Base-by-base conservation (phyloP, 106 monocot species). In the Iris macrosiphon region DNA sequence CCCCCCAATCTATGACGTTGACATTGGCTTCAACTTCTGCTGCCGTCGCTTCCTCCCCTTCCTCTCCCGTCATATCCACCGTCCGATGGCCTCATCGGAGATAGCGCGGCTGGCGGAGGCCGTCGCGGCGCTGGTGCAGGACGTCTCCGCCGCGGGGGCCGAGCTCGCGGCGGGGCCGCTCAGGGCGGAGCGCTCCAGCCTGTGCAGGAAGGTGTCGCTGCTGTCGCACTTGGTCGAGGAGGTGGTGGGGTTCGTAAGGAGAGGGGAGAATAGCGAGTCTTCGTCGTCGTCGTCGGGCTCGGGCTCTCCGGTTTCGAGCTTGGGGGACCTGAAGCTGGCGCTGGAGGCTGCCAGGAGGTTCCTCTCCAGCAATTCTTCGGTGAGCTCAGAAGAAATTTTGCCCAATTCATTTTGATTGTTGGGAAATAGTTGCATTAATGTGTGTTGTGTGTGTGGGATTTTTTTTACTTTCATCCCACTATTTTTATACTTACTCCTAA, bases 211-310 rank as follows among this genome's bases (percentile, higher is more conserved):
- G 78, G 75, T 82, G 7, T 78, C 82, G 5, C 64, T 92, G 22
- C 69, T 92, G 18, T 66, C 70, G 33, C 85, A 85, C 60, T 66
- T 92, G 52, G 51, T 78, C 13, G 81, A 85, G 45, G 91, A 92
- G 75, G 68, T 92, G 24, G 18, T 35, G 25, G 72, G 75, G 29
- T 76, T 63, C 37, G 65, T 47, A 25, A 61, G 38, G 14, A 17
- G 71, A 27, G 20, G 18, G 7, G 58, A 25, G 2, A 66, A 29
- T 0, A 14, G 7, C 19, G 29, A 37, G 7, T 58, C 68, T 16
- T 45, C 45, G 8, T 44, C 66, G 6, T 55, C 67, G 24, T 52
- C 75, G 9, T 55, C 72, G 32, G 21, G 39, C 10, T 37, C 68
- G 27, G 19, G 21, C 2, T 12, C 59, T 12, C 20, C 43, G 0